phyloP scores from a whole-genome alignment of 164 flowering plant genomes.

The Vitis rotundifolia region DNA sequence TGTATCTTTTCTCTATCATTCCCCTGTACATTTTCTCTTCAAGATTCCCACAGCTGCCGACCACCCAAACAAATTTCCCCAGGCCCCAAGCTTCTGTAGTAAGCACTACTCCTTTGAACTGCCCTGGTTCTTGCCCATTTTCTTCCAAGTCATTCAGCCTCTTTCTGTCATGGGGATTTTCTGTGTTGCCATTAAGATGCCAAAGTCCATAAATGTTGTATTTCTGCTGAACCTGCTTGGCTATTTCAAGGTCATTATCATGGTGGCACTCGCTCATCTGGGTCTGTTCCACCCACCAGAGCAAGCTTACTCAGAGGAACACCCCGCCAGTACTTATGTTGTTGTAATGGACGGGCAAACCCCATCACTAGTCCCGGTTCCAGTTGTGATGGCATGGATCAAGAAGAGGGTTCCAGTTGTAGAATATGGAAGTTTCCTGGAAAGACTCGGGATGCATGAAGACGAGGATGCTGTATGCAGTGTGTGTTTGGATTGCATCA shows the following conservation, averaged over 20 bases:
- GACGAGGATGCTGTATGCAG: constrained; percentile 7
- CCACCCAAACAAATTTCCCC: no score
- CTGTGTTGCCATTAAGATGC: background rate
- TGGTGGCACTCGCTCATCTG: background rate
- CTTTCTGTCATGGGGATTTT: no score
- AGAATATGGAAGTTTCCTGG: background rate
- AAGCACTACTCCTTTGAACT: no score
- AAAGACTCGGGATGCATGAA: background rate
- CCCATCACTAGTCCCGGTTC: constrained; percentile 4
- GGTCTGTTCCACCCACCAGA: background rate
- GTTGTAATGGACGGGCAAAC: constrained; percentile 1
- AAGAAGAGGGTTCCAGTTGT: constrained; percentile 1
- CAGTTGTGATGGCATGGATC: background rate
- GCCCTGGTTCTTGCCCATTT: no score
- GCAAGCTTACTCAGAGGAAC: background rate
- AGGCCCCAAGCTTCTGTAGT: no score
- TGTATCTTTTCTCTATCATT: no score
- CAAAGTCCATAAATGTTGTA: background rate
- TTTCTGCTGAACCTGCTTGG: background rate
- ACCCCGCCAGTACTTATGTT: background rate
- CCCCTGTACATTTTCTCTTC: no score
- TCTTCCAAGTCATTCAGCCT: no score
- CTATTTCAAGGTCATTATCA: background rate
- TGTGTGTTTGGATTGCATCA: constrained; percentile 18
- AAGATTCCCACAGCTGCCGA: no score